Evolutionary conservation across 352 stramenopile genomes (phyloP).

Genomic region (Phytopythium boreale): DNA sequence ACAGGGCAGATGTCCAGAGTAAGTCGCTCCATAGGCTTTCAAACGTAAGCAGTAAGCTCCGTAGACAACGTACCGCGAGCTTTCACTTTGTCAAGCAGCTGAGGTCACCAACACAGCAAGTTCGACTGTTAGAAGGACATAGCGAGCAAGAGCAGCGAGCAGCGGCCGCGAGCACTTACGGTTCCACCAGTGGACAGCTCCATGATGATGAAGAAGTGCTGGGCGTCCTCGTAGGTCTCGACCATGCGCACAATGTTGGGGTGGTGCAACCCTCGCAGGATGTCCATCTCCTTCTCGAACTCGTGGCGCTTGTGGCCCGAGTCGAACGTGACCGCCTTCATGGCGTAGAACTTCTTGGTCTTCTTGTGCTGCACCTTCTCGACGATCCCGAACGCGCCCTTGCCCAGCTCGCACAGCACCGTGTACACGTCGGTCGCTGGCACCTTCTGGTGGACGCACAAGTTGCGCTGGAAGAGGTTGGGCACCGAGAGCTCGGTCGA

Average conservation of each 20-base stretch:
- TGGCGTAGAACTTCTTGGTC: slow-evolving; percentile 65
- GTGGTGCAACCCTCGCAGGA: slow-evolving; percentile 71
- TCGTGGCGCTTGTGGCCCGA: slow-evolving; percentile 59
- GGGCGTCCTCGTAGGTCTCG: slow-evolving; percentile 71
- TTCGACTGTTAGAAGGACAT: background rate
- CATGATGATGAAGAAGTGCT: slow-evolving; percentile 88
- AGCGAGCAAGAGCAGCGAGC: background rate
- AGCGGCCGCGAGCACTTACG: slow-evolving; percentile 20
- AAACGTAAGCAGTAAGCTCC: background rate
- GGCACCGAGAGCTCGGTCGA: slow-evolving; percentile 46
- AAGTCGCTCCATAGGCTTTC: too few relatives aligned
- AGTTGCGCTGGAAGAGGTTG: slow-evolving; percentile 78
- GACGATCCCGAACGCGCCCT: slow-evolving; percentile 71
- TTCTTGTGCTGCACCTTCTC: slow-evolving; percentile 70
- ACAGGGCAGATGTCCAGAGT: background rate
- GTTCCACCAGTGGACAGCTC: slow-evolving; percentile 69
- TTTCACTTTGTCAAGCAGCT: slow-evolving; percentile 70
- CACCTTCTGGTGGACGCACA: slow-evolving; percentile 70
- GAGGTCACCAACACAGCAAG: background rate
- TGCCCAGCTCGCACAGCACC: slow-evolving; percentile 51
- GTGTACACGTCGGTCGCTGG: slow-evolving; percentile 45
- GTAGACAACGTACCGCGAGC: slow-evolving; percentile 11
- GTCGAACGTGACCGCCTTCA: slow-evolving; percentile 76
- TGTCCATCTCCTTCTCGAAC: slow-evolving; percentile 79
- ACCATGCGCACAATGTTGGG: slow-evolving; percentile 80